These are phyloP conservation scores for Pistacia vera DNA, from an alignment of 345 rosid genomes.

Conservation along the genomic window DNA sequence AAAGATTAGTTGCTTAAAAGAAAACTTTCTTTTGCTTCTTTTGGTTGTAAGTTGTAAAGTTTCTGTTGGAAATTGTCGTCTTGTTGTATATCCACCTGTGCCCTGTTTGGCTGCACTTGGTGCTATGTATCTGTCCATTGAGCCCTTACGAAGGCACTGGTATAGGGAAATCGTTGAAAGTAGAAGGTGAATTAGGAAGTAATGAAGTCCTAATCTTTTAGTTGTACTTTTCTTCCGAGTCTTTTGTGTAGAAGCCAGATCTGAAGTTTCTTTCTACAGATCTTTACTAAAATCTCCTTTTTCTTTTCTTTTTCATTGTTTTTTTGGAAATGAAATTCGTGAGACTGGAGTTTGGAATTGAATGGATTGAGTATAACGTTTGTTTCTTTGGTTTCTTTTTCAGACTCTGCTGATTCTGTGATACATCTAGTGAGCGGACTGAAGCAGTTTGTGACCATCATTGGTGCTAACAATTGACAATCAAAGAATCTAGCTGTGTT, in stretches of 20 bases:
- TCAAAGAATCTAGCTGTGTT: neutral
- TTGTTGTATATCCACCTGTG: neutral
- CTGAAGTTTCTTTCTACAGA: neutral
- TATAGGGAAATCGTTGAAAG: no score
- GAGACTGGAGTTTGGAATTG: neutral
- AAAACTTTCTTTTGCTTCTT: neutral
- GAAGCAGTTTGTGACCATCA: neutral
- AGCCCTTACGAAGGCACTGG: no score
- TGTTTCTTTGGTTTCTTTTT: neutral
- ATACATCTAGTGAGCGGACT: neutral
- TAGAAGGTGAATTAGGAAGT: no score
- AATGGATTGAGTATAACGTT: neutral
- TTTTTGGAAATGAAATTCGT: neutral
- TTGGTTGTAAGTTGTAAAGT: neutral
- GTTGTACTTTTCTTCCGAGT: neutral
- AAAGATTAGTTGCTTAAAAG: neutral
- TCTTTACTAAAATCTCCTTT: neutral
- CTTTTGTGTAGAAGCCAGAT: neutral
- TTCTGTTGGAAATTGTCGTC: neutral
- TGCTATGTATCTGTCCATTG: no score
- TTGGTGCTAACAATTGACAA: neutral
- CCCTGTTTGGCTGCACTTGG: neutral
- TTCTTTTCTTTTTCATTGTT: neutral
- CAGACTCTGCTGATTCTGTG: slow-evolving; percentile 19
- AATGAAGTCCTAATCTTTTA: no score